phyloP scores from a whole-genome alignment of 352 stramenopile genomes.

The Phytophthora idaei region DNA sequence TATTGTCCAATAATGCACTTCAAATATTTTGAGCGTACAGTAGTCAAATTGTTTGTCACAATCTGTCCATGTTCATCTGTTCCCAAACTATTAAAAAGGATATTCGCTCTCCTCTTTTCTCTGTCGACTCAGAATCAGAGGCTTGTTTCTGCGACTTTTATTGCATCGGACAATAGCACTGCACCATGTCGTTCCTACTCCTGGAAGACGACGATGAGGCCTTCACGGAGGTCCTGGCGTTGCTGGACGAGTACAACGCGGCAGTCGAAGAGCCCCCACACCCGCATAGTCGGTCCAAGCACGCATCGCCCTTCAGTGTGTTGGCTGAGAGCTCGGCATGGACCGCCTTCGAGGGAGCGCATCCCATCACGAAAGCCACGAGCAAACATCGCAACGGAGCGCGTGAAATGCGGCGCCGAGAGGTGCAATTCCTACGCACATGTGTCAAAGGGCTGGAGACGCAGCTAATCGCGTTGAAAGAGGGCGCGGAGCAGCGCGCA shows the following conservation, averaged over 20 bases:
- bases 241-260: conserved; percentile 36
- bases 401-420: conserved; percentile 37
- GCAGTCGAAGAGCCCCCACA: conserved; percentile 8
- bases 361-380: conserved; percentile 18
- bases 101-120: not conserved
- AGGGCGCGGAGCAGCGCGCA: conserved; percentile 14
- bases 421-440: conserved; percentile 36
- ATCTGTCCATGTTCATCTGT: conserved; percentile 2
- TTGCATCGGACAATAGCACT: not conserved
- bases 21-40: too few relatives aligned
- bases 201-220: conserved; percentile 37
- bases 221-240: conserved; percentile 36
- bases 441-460: conserved; percentile 27
- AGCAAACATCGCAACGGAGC: conserved; percentile 48
- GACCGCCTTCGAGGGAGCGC: conserved; percentile 28
- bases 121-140: conserved; percentile 5
- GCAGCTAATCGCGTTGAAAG: conserved; percentile 18
- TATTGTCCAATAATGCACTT: too few relatives aligned
- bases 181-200: conserved; percentile 30
- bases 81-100: not conserved
- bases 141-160: not conserved
- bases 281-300: not conserved
- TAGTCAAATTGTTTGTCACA: too few relatives aligned
- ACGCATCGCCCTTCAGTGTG: conserved; percentile 1
- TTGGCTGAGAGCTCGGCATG: conserved; percentile 18